A percentile compares a stretch with the other conserved stretches of the same genome.
These are phyloP conservation scores for Ambrosiella xylebori DNA, from an alignment of 2,329 filamentous ascomycete species.

Conservation along the genomic window DNA sequence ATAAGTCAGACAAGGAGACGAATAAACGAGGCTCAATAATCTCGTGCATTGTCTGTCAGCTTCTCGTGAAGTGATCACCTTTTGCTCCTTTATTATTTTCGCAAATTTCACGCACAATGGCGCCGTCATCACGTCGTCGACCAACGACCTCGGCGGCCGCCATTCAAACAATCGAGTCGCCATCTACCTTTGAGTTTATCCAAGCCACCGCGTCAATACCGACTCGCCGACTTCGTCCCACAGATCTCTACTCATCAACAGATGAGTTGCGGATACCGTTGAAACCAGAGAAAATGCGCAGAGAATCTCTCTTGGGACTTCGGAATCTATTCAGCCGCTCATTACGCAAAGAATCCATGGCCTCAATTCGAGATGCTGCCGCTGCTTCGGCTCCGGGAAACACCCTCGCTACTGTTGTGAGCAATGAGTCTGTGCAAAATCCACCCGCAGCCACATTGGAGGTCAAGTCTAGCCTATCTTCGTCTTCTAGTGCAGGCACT, in stretches of 20 bases:
- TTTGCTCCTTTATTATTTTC: not conserved
- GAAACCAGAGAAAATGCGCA: constrained; percentile 27
- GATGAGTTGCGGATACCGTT: constrained; percentile 25
- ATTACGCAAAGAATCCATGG: constrained; percentile 3
- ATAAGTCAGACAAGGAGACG: not conserved
- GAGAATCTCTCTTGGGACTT: constrained; percentile 36
- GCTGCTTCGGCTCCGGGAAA: not conserved
- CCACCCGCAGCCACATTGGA: not conserved
- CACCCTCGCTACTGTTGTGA: not conserved
- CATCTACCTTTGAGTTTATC: not conserved
- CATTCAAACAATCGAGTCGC: not conserved
- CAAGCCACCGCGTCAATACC: constrained; percentile 5
- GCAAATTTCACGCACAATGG: not conserved
- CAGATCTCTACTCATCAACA: constrained; percentile 6
- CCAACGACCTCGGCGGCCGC: not conserved
- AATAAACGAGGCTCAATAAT: not conserved
- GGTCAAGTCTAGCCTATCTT: not conserved
- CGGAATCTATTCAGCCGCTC: constrained; percentile 32
- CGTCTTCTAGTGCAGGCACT: not conserved
- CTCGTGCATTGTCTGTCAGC: not conserved
- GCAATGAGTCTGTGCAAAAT: not conserved
- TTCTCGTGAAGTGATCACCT: not conserved
- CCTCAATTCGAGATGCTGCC: not conserved
- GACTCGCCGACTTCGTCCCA: constrained; percentile 12
- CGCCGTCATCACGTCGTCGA: not conserved